phyloP scores from a whole-genome alignment of 371 early-diverging fungal genomes.

The Aphelidium insulamus region DNA sequence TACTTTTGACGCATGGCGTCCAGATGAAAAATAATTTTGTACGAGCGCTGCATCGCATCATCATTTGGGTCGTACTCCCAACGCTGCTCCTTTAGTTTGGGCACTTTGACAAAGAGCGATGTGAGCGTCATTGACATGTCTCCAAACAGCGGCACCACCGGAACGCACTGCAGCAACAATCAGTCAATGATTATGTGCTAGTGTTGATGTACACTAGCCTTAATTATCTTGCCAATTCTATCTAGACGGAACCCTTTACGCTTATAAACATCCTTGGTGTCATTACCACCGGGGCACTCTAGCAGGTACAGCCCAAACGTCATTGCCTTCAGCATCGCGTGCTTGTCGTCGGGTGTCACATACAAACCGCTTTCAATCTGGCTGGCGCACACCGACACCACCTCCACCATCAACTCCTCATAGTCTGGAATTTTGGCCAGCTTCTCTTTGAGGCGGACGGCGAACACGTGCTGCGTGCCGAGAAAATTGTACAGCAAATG shows the following conservation, averaged over 20 bases:
- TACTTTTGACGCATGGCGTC: no score
- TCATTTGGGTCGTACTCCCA: no score
- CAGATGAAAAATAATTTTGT: no score
- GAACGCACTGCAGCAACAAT: slow-evolving; percentile 3
- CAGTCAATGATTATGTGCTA: no score
- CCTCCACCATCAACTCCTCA: slow-evolving; percentile 18
- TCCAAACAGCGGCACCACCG: slow-evolving; percentile 19
- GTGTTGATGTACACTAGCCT: no score
- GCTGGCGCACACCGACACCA: slow-evolving; percentile 9
- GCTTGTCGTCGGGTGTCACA: slow-evolving; percentile 7
- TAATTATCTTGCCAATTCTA: no score
- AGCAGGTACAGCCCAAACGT: slow-evolving; percentile 13
- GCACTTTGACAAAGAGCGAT: slow-evolving; percentile 10
- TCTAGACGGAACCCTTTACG: no score
- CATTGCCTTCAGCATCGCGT: slow-evolving; percentile 14
- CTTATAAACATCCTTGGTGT: no score
- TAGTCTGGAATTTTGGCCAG: slow-evolving; percentile 4
- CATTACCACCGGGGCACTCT: no score
- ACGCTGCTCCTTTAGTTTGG: slow-evolving; percentile 3
- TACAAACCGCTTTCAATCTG: slow-evolving; percentile 7
- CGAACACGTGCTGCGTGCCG: slow-evolving; percentile 16
- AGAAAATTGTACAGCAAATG: slow-evolving; percentile 17
- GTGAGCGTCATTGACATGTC: slow-evolving; percentile 13
- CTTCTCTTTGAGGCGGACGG: slow-evolving; percentile 9
- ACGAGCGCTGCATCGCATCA: no score